phyloP scores from a whole-genome alignment of 1,284 basidiomycete genomes.

The Schizophyllum commune region DNA sequence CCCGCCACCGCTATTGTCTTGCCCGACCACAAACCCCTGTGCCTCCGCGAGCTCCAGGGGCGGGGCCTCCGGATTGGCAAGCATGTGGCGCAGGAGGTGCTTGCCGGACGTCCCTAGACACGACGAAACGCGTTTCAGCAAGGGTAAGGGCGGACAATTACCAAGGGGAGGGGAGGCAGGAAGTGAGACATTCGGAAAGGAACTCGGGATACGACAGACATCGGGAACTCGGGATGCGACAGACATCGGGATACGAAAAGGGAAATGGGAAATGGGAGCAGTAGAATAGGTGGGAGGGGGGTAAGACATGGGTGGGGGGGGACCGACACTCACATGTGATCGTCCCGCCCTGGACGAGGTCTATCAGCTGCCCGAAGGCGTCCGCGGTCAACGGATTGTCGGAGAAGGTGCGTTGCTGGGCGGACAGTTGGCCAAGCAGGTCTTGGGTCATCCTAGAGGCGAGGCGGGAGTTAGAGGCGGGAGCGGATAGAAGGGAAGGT shows the following conservation, averaged over 20 bases:
- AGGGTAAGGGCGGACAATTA: too few species aligned
- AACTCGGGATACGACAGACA: too few species aligned
- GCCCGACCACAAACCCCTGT: slow-evolving; percentile 10
- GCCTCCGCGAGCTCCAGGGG: slow-evolving; percentile 16
- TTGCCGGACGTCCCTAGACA: slow-evolving; percentile 62
- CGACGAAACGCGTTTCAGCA: too few species aligned
- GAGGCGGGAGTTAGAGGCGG: background rate
- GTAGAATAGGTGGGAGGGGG: slow-evolving; percentile 4
- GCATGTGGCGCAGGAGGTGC: slow-evolving; percentile 56
- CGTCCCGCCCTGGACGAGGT: slow-evolving; percentile 57
- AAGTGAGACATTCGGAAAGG: background rate
- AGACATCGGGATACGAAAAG: too few species aligned
- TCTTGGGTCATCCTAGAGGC: slow-evolving; percentile 77
- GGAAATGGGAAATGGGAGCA: too few species aligned
- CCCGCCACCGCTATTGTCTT: slow-evolving; percentile 15
- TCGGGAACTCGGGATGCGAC: too few species aligned
- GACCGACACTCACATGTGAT: slow-evolving; percentile 51
- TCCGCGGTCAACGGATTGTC: slow-evolving; percentile 51
- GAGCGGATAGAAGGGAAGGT: background rate
- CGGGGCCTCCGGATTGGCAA: slow-evolving; percentile 29
- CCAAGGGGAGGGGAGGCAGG: slow-evolving; percentile 3
- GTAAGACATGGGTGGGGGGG: background rate
- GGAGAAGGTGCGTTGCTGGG: slow-evolving; percentile 51
- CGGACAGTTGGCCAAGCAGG: slow-evolving; percentile 68
- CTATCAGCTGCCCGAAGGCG: slow-evolving; percentile 73